Conservation (phyloP, 257 asterid species). For the Henckelia pumila region DNA sequence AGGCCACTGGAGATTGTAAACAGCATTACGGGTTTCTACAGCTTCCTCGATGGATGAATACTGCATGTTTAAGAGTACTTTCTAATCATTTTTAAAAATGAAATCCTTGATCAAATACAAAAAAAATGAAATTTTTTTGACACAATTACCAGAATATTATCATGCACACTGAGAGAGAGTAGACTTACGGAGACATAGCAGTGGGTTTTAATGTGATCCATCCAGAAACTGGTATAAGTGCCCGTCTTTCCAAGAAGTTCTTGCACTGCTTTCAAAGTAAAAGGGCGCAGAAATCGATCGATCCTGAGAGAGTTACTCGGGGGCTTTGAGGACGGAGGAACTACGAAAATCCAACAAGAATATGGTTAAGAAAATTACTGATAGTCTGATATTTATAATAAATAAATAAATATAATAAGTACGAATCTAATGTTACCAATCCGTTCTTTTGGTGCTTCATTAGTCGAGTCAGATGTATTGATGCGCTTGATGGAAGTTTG, state of each 20-base stretch:
- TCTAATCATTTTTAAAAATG: constrained; percentile 1
- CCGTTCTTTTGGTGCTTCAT: constrained; percentile 67
- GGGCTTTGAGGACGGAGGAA: constrained; percentile 65
- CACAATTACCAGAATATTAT: background rate
- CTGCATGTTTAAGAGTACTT: constrained; percentile 42
- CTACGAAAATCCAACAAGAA: constrained; percentile 38
- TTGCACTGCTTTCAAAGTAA: constrained; percentile 79
- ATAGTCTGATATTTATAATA: too few relatives aligned
- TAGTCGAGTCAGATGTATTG: constrained; percentile 39
- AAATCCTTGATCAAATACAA: background rate
- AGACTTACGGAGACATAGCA: constrained; percentile 78
- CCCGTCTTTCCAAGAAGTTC: constrained; percentile 82
- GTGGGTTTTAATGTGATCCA: constrained; percentile 91
- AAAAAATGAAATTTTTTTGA: background rate
- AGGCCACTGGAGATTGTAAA: constrained; percentile 93
- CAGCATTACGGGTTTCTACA: constrained; percentile 73
- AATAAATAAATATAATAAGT: constrained; percentile 4
- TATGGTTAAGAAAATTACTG: constrained; percentile 21
- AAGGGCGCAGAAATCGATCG: constrained; percentile 84
- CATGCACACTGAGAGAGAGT: background rate
- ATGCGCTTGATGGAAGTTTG: constrained; percentile 45
- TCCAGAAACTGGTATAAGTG: constrained; percentile 70
- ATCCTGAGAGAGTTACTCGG: constrained; percentile 72
- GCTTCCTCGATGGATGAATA: constrained; percentile 84
- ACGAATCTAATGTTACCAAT: constrained; percentile 45